phyloP scores from a whole-genome alignment of 2,329 filamentous ascomycete genomes.

The Fusarium floridanum region DNA sequence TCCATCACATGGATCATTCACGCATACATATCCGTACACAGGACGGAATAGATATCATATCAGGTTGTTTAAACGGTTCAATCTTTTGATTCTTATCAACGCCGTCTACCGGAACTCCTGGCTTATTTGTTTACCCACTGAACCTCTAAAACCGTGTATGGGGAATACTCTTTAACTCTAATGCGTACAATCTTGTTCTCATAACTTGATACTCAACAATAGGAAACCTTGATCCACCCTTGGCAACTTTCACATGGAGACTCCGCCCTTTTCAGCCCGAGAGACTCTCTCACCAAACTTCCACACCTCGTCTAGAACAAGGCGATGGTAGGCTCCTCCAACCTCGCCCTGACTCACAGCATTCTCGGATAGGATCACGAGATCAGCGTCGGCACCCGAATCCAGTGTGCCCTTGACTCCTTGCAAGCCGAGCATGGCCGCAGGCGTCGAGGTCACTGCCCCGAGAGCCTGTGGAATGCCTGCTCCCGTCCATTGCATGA shows the following conservation, averaged over 20 bases:
- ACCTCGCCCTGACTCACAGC: conserved; percentile 43
- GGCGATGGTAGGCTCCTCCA: conserved; percentile 58
- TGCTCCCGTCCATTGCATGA: conserved; percentile 79
- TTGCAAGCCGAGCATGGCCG: conserved; percentile 78
- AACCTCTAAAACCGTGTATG: not conserved
- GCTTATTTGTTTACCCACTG: not conserved
- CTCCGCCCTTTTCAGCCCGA: conserved; percentile 32
- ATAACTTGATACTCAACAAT: conserved; percentile 1
- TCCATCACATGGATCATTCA: not conserved
- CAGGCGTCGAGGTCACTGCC: conserved; percentile 82
- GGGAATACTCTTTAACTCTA: conserved; percentile 18
- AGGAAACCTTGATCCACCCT: conserved; percentile 7
- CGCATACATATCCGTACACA: not conserved
- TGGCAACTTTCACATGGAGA: conserved; percentile 31
- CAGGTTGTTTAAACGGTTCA: not conserved
- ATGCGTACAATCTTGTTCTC: conserved; percentile 25
- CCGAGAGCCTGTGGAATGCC: conserved; percentile 76
- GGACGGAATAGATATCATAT: not conserved
- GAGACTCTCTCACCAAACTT: conserved; percentile 76
- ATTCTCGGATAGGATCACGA: conserved; percentile 75
- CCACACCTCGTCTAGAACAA: conserved; percentile 82
- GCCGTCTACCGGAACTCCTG: conserved; percentile 5
- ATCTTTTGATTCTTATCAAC: conserved; percentile 8
- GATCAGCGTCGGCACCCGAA: conserved; percentile 74
- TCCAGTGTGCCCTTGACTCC: conserved; percentile 75